Conservation (phyloP, 495 filamentous ascomycete species). For the Haplographium delicatum region DNA sequence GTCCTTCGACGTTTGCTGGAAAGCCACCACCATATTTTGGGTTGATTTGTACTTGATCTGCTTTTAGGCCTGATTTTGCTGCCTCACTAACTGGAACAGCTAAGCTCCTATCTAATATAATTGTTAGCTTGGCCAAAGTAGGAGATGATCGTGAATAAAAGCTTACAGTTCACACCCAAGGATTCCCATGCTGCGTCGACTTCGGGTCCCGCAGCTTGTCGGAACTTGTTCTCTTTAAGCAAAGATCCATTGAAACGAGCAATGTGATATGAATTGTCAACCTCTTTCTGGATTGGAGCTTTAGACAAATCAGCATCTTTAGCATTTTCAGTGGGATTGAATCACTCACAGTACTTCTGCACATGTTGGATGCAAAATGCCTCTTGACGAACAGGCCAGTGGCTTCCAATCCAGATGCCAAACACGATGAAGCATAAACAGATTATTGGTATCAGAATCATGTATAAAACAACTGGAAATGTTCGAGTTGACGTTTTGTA, state of each 20-base stretch:
- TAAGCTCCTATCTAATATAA: conserved; percentile 32
- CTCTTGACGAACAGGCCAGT: conserved; percentile 1
- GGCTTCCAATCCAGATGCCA: conserved; percentile 18
- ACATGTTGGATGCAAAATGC: conserved; percentile 14
- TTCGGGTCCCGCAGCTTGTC: conserved; percentile 43
- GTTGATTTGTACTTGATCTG: conserved; percentile 45
- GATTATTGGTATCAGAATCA: conserved; percentile 1
- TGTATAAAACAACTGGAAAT: not conserved
- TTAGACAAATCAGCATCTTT: not conserved
- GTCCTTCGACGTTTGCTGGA: conserved; percentile 48
- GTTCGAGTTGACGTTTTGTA: not conserved
- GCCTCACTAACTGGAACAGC: conserved; percentile 35
- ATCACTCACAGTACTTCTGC: conserved; percentile 19
- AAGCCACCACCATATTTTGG: conserved; percentile 49
- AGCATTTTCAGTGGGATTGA: not conserved
- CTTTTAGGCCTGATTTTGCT: conserved; percentile 33
- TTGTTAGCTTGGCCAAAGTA: not conserved
- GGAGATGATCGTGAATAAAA: not conserved
- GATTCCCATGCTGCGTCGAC: conserved; percentile 55
- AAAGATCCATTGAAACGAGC: conserved; percentile 42
- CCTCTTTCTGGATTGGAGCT: conserved; percentile 23
- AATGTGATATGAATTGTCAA: conserved; percentile 15
- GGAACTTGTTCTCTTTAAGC: conserved; percentile 47
- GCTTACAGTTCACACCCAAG: conserved; percentile 46
- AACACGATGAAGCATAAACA: conserved; percentile 8